Conservation (phyloP, 805 yeast genomes). For the Isabelozyma pseudorhagii region DNA sequence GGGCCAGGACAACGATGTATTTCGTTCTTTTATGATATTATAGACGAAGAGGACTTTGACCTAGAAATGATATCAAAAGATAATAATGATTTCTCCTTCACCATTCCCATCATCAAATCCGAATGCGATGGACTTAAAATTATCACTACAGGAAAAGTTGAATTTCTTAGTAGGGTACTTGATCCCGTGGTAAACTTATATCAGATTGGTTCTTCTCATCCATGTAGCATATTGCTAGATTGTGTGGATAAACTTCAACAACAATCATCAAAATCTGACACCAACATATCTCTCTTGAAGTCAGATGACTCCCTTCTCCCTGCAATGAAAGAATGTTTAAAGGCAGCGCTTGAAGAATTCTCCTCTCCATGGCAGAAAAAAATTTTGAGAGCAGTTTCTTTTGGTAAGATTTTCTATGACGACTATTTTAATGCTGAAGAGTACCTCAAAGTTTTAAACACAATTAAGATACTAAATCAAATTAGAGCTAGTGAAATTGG, state of each 20-base stretch:
- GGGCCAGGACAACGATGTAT: constrained; percentile 67
- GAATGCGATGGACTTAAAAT: constrained; percentile 71
- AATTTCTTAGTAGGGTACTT: constrained; percentile 63
- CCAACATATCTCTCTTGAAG: constrained; percentile 57
- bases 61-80: constrained; percentile 13
- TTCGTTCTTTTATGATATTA: constrained; percentile 48
- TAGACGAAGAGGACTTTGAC: constrained; percentile 27
- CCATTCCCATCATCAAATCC: constrained; percentile 43
- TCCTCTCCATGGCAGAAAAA: constrained; percentile 78
- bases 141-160: constrained; percentile 54
- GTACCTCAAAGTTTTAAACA: constrained; percentile 62
- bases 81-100: constrained; percentile 19
- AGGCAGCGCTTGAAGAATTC: constrained; percentile 76
- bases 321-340: constrained; percentile 71
- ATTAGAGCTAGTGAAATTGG: constrained; percentile 66
- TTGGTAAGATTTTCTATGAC: constrained; percentile 69
- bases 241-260: constrained; percentile 58
- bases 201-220: constrained; percentile 77
- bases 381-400: constrained; percentile 73
- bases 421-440: constrained; percentile 52
- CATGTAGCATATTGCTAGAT: constrained; percentile 80
- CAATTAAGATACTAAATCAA: constrained; percentile 65
- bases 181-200: constrained; percentile 58
- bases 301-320: constrained; percentile 40
- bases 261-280: constrained; percentile 79